These are phyloP conservation scores for Tolypocladium tundrense DNA, from an alignment of 2,329 filamentous ascomycete species.

Conservation along the genomic window DNA sequence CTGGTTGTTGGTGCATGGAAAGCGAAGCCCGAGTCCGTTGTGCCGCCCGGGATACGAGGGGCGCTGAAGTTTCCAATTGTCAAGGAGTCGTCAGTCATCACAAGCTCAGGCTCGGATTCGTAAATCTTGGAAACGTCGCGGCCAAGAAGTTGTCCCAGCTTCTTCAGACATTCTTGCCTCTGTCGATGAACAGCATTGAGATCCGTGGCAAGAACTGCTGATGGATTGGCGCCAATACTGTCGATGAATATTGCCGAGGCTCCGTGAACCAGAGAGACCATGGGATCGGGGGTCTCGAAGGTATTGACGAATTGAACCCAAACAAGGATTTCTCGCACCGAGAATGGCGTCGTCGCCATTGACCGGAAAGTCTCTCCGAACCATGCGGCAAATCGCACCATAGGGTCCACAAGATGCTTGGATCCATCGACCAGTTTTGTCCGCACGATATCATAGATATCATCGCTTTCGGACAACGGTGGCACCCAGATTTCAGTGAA, in stretches of 20 bases:
- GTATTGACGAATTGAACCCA: conserved; percentile 92
- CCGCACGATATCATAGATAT: conserved; percentile 77
- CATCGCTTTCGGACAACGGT: conserved; percentile 70
- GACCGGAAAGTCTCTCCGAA: conserved; percentile 77
- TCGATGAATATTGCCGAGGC: conserved; percentile 95
- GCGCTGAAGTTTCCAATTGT: conserved; percentile 69
- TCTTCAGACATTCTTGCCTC: conserved; percentile 59
- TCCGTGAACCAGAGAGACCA: conserved; percentile 59
- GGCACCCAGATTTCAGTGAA: conserved; percentile 99
- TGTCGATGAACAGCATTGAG: conserved; percentile 60
- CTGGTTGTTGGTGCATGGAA: conserved; percentile 85
- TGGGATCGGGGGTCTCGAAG: conserved; percentile 34
- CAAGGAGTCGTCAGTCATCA: conserved; percentile 39
- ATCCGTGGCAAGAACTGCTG: conserved; percentile 69
- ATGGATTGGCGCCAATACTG: conserved; percentile 88
- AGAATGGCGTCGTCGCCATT: conserved; percentile 65
- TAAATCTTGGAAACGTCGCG: conserved; percentile 57
- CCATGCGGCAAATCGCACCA: conserved; percentile 87
- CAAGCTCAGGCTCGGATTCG: conserved; percentile 48
- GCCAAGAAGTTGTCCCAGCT: conserved; percentile 58
- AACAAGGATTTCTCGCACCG: conserved; percentile 81
- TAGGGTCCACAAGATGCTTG: conserved; percentile 49
- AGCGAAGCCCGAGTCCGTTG: conserved; percentile 34
- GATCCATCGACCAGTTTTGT: conserved; percentile 56
- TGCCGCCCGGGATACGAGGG: conserved; percentile 32